Evolutionary conservation across 2,329 filamentous ascomycete genomes (phyloP).

Genomic region (Aspergillus chevalieri): DNA sequence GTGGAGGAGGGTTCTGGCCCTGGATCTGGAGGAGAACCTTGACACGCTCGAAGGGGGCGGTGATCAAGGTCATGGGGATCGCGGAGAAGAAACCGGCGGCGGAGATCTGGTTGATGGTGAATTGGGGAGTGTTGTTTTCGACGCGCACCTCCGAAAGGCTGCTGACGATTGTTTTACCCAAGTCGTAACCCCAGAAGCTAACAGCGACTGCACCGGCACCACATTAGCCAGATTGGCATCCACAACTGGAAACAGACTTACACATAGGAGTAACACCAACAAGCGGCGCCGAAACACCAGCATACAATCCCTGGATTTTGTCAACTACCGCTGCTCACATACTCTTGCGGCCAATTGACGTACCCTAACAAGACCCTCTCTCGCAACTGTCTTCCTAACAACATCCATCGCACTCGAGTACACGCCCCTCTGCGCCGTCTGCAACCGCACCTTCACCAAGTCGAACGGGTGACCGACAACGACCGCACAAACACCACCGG

Average conservation of each 20-base stretch:
- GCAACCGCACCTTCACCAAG: constrained; percentile 92
- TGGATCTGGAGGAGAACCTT: constrained; percentile 98
- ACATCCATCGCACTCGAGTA: constrained; percentile 90
- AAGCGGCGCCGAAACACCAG: constrained; percentile 90
- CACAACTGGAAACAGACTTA: constrained; percentile 47
- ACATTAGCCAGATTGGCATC: neutral
- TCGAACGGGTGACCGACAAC: constrained; percentile 95
- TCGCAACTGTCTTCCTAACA: constrained; percentile 77
- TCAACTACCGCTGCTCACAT: constrained; percentile 5
- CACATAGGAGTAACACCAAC: constrained; percentile 98
- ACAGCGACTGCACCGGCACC: constrained; percentile 51
- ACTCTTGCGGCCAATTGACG: constrained; percentile 8
- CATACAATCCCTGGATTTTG: constrained; percentile 66
- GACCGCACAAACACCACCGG: constrained; percentile 89
- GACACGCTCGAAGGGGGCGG: constrained; percentile 97
- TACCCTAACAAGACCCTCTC: constrained; percentile 67
- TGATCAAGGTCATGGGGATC: constrained; percentile 95
- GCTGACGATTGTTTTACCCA: constrained; percentile 84
- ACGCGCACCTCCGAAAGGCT: constrained; percentile 57
- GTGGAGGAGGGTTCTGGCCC: constrained; percentile 75
- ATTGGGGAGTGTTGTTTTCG: constrained; percentile 57
- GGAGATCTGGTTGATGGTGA: constrained; percentile 80
- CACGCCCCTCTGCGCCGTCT: constrained; percentile 90
- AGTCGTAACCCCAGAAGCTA: constrained; percentile 76
- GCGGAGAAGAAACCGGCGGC: constrained; percentile 96